Conservation (phyloP, 441 rosid genomes). For the Bruguiera hainesii region DNA sequence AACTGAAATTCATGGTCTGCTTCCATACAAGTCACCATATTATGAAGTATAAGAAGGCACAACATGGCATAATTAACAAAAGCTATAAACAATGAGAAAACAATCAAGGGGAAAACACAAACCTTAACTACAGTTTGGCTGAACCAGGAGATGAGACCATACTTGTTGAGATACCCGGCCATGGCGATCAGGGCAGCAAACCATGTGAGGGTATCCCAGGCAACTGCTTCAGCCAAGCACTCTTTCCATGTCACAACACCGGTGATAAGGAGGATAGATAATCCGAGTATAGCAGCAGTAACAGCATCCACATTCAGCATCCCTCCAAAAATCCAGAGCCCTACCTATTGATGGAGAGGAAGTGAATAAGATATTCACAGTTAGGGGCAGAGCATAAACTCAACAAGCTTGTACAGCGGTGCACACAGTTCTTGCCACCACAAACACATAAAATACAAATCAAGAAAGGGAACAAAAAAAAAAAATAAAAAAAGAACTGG, state of each 20-base stretch:
- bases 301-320: slow-evolving; percentile 80
- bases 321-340: slow-evolving; percentile 92
- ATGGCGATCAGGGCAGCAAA: slow-evolving; percentile 98
- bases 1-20: slow-evolving; percentile 1
- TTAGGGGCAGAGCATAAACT: background rate
- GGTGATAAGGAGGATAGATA: slow-evolving; percentile 79
- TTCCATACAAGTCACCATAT: background rate
- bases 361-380: slow-evolving; percentile 11
- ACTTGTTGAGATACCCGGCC: slow-evolving; percentile 98
- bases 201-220: slow-evolving; percentile 99
- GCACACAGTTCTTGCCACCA: background rate
- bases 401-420: background rate
- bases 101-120: slow-evolving; percentile 13
- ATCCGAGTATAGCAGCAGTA: slow-evolving; percentile 97
- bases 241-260: slow-evolving; percentile 99
- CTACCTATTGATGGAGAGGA: slow-evolving; percentile 52
- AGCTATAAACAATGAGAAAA: background rate
- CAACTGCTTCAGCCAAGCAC: slow-evolving; percentile 87
- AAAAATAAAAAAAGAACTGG: too few species aligned
- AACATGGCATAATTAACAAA: background rate
- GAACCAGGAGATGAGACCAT: slow-evolving; percentile 97
- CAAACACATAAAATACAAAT: slow-evolving; percentile 4
- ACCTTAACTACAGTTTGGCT: slow-evolving; percentile 98
- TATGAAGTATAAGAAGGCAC: background rate
- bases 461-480: too few species aligned